These are phyloP conservation scores for Prunus fruticosa DNA, from an alignment of 306 rosid species.

Conservation along the genomic window DNA sequence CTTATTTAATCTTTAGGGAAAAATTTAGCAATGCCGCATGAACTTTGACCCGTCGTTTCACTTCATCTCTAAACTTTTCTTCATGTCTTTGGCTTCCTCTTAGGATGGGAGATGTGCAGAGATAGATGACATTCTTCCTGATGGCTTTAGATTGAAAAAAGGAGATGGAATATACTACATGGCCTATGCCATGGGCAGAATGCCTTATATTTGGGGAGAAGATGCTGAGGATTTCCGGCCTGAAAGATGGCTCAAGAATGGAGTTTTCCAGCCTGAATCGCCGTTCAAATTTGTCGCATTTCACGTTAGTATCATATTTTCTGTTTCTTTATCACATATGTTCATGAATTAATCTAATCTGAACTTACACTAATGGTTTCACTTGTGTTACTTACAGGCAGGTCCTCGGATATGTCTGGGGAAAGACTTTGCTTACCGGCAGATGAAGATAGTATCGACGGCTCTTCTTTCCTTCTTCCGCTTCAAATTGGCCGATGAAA, in stretches of 20 bases:
- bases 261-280: slow-evolving; percentile 54
- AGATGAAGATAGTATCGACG: slow-evolving; percentile 68
- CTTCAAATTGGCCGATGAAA: slow-evolving; percentile 51
- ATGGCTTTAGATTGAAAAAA: slow-evolving; percentile 54
- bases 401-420: slow-evolving; percentile 75
- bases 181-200: slow-evolving; percentile 74
- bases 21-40: too few species aligned
- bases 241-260: slow-evolving; percentile 69
- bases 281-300: slow-evolving; percentile 80
- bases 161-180: slow-evolving; percentile 66
- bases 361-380: background rate
- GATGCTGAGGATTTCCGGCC: slow-evolving; percentile 64
- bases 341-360: background rate
- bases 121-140: slow-evolving; percentile 57
- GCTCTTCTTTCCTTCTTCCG: slow-evolving; percentile 55
- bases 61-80: too few species aligned
- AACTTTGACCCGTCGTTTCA: too few species aligned
- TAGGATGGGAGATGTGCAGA: slow-evolving; percentile 68
- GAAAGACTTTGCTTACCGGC: slow-evolving; percentile 72
- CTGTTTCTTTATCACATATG: background rate
- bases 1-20: too few species aligned
- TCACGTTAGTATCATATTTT: slow-evolving; percentile 44
- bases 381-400: slow-evolving; percentile 40
- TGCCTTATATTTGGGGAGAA: slow-evolving; percentile 70
- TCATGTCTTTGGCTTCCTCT: background rate